Percentiles rank a stretch among this genome's conserved stretches.
Conservation (phyloP, 306 rosid species). For the Cucurbita argyrosperma region DNA sequence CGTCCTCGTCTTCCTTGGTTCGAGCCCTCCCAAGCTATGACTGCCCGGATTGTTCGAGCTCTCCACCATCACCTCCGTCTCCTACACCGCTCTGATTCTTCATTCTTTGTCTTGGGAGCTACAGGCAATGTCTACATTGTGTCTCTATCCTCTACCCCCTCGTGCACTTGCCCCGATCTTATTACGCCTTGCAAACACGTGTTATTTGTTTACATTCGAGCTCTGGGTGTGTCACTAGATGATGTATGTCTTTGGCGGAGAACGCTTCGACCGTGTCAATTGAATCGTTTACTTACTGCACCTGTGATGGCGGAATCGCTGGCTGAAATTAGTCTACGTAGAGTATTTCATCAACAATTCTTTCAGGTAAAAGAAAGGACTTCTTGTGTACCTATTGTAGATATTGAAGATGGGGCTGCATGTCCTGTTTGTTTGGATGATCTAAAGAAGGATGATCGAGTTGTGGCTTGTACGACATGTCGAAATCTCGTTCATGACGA, state of each 20-base stretch:
- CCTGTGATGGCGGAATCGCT: constrained; percentile 37
- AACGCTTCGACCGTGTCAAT: constrained; percentile 42
- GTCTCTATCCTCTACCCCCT: constrained; percentile 27
- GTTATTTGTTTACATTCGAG: constrained; percentile 54
- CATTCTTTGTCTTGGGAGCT: constrained; percentile 66
- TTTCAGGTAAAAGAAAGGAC: constrained; percentile 3
- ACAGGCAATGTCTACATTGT: constrained; percentile 76
- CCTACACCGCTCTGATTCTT: constrained; percentile 55
- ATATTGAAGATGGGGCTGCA: constrained; percentile 39
- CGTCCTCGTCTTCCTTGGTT: constrained; percentile 14
- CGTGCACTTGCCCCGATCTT: constrained; percentile 82
- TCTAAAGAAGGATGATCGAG: constrained; percentile 32
- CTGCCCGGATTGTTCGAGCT: constrained; percentile 61
- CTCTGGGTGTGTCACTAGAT: constrained; percentile 35
- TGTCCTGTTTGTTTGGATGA: constrained; percentile 82
- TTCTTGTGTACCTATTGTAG: background rate
- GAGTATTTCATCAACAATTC: constrained; percentile 51
- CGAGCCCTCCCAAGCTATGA: constrained; percentile 32
- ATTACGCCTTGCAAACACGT: constrained; percentile 79
- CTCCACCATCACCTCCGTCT: constrained; percentile 59
- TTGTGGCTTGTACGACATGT: constrained; percentile 62
- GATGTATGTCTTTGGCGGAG: constrained; percentile 46
- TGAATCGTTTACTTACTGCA: constrained; percentile 22
- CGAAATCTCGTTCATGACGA: constrained; percentile 65
- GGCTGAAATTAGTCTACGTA: constrained; percentile 31